Percentiles rank a stretch among this genome's conserved stretches.
Evolutionary conservation across 2,329 filamentous ascomycete species (phyloP).

Genomic region (Nigrograna mackinnonii): DNA sequence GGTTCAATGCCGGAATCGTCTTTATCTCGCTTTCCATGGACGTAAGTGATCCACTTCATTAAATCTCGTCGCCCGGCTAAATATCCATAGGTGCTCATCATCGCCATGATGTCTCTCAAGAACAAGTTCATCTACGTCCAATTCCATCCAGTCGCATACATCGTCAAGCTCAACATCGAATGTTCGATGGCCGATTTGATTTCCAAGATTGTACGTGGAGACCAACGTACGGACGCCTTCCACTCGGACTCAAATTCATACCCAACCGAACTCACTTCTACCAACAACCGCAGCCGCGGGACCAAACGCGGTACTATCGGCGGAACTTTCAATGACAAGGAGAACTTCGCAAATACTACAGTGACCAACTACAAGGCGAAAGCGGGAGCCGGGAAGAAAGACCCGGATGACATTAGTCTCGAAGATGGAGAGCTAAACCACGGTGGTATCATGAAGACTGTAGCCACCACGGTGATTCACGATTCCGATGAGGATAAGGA

Average conservation of each 20-base stretch:
- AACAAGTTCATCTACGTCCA: slow-evolving; percentile 43
- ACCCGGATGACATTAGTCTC: neutral
- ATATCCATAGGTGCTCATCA: neutral
- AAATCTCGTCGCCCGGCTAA: no score
- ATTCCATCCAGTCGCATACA: slow-evolving; percentile 51
- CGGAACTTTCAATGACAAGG: no score
- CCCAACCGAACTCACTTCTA: neutral
- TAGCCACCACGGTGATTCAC: neutral
- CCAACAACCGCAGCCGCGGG: neutral
- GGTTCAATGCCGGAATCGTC: slow-evolving; percentile 29
- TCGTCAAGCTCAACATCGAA: slow-evolving; percentile 53
- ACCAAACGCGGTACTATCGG: neutral
- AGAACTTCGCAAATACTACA: neutral
- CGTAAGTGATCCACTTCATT: slow-evolving; percentile 29
- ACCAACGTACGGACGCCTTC: slow-evolving; percentile 11
- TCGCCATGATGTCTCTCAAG: slow-evolving; percentile 2
- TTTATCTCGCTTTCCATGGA: slow-evolving; percentile 28
- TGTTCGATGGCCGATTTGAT: slow-evolving; percentile 51
- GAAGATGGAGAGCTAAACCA: neutral
- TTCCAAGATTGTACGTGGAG: slow-evolving; percentile 11
- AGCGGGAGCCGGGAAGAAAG: neutral
- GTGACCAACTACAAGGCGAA: neutral
- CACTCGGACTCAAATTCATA: neutral
- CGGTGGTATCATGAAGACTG: neutral
- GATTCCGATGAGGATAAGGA: neutral